Percentiles rank a stretch among this genome's conserved stretches.
phyloP scores from a whole-genome alignment of 345 rosid genomes.

The Trapa incisa region DNA sequence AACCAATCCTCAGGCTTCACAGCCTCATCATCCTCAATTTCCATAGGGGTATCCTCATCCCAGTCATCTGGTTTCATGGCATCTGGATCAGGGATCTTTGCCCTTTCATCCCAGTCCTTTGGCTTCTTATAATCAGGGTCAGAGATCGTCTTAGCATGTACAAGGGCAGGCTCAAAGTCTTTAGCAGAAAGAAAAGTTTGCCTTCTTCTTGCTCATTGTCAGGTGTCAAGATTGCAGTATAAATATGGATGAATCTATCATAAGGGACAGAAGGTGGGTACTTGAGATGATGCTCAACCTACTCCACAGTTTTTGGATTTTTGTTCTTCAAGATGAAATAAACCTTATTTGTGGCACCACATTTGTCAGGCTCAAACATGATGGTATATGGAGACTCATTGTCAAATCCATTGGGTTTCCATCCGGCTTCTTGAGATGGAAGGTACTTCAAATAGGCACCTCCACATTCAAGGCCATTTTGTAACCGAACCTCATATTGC shows the following conservation, averaged over 20 bases:
- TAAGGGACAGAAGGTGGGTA: constrained; percentile 36
- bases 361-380: constrained; percentile 58
- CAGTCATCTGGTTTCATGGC: constrained; percentile 48
- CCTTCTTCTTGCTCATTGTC: constrained; percentile 33
- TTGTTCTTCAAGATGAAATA: constrained; percentile 45
- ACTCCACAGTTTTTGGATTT: constrained; percentile 43
- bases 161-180: constrained; percentile 42
- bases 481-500: constrained; percentile 45
- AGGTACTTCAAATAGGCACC: constrained; percentile 52
- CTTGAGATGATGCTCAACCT: constrained; percentile 38
- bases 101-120: constrained; percentile 47
- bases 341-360: constrained; percentile 46
- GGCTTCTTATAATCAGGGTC: constrained; percentile 48
- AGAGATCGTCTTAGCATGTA: constrained; percentile 38
- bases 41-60: constrained; percentile 47
- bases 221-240: constrained; percentile 40
- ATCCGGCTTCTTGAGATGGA: constrained; percentile 35
- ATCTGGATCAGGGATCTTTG: constrained; percentile 30
- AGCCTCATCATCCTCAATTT: constrained; percentile 38
- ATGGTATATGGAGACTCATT: constrained; percentile 41
- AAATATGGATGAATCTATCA: constrained; percentile 41
- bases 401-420: constrained; percentile 33
- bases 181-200: constrained; percentile 29
- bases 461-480: constrained; percentile 47
- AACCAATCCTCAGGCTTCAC: constrained; percentile 54